phyloP scores from a whole-genome alignment of 352 stramenopile genomes.

The Pilasporangium apinafurcum region DNA sequence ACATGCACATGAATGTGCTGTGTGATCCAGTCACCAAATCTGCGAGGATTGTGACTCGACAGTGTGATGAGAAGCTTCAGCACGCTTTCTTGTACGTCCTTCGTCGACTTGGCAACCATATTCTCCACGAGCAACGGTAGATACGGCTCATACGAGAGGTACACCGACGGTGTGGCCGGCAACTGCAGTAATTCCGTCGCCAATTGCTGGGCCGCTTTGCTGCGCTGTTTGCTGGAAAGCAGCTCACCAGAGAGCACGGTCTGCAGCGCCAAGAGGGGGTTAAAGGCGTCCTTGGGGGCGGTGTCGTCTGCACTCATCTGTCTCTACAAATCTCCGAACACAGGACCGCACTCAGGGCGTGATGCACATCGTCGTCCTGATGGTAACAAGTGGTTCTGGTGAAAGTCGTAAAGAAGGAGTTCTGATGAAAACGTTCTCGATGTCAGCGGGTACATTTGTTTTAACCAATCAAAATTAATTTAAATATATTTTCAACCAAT shows the following conservation, averaged over 20 bases:
- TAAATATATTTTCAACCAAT: slow-evolving; percentile 5
- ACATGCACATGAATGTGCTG: slow-evolving; percentile 20
- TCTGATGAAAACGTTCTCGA: too few relatives aligned
- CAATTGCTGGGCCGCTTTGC: slow-evolving; percentile 37
- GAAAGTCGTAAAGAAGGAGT: too few relatives aligned
- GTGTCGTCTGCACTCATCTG: too few relatives aligned
- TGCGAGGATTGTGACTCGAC: slow-evolving; percentile 26
- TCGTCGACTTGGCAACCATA: slow-evolving; percentile 20
- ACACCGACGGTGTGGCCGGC: slow-evolving; percentile 12
- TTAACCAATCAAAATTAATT: slow-evolving; percentile 8
- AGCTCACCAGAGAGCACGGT: slow-evolving; percentile 31
- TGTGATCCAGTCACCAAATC: slow-evolving; percentile 44
- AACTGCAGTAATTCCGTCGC: slow-evolving; percentile 24
- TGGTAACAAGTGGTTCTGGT: too few relatives aligned
- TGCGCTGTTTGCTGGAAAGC: slow-evolving; percentile 25
- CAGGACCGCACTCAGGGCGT: too few relatives aligned
- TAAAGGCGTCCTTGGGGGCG: slow-evolving; percentile 14
- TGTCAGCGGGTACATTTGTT: too few relatives aligned
- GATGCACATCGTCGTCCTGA: slow-evolving; percentile 18
- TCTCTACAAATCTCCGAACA: too few relatives aligned
- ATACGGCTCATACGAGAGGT: slow-evolving; percentile 47
- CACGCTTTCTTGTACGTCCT: slow-evolving; percentile 30
- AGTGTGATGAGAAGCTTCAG: slow-evolving; percentile 31
- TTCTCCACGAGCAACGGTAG: slow-evolving; percentile 28
- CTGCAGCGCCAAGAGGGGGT: slow-evolving; percentile 37